phyloP scores from a whole-genome alignment of 1,284 basidiomycete genomes.

The Sanghuangporus weigelae region DNA sequence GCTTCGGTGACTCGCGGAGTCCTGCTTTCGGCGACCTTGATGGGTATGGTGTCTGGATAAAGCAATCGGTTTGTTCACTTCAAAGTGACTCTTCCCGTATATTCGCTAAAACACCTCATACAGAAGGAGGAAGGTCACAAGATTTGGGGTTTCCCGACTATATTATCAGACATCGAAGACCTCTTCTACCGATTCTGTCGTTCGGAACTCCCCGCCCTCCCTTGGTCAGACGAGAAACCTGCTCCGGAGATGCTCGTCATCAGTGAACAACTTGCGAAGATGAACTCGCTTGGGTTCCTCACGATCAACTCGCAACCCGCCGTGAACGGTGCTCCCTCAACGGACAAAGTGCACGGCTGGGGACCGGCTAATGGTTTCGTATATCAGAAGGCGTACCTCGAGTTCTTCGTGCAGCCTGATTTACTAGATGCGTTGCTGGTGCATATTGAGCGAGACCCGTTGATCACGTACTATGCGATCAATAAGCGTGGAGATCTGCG shows the following conservation, averaged over 20 bases:
- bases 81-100: background rate
- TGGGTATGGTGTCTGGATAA: slow-evolving; percentile 86
- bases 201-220: slow-evolving; percentile 69
- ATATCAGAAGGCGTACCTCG: slow-evolving; percentile 99
- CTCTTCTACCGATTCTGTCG: slow-evolving; percentile 84
- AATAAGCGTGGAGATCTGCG: slow-evolving; percentile 88
- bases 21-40: slow-evolving; percentile 98
- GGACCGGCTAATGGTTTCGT: slow-evolving; percentile 93
- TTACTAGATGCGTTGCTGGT: slow-evolving; percentile 74
- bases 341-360: slow-evolving; percentile 89
- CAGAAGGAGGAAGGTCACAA: slow-evolving; percentile 81
- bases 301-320: slow-evolving; percentile 99
- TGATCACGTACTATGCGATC: slow-evolving; percentile 96
- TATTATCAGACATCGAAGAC: slow-evolving; percentile 56
- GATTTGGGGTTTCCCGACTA: slow-evolving; percentile 84
- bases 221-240: slow-evolving; percentile 93
- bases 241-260: slow-evolving; percentile 87
- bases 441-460: slow-evolving; percentile 83
- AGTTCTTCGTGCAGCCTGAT: slow-evolving; percentile 85
- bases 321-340: slow-evolving; percentile 86
- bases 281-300: slow-evolving; percentile 89
- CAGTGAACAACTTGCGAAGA: slow-evolving; percentile 68
- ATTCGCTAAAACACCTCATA: background rate
- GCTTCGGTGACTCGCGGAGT: slow-evolving; percentile 94
- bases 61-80: slow-evolving; percentile 60